These are phyloP conservation scores for Trametes polyzona DNA, from an alignment of 1,284 basidiomycete species.

Conservation along the genomic window DNA sequence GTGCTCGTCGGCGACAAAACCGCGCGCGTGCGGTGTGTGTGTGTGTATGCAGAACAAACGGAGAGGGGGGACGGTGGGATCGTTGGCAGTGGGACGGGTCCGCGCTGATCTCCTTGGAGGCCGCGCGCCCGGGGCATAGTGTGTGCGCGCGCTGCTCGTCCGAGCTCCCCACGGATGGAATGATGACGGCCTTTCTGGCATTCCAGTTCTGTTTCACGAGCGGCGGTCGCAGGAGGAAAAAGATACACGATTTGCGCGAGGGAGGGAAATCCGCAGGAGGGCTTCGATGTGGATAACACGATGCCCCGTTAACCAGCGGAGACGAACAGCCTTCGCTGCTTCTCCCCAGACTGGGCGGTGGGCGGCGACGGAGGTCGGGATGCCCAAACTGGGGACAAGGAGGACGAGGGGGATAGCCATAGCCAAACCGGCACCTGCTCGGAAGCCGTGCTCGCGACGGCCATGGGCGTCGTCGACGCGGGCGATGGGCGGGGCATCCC, in stretches of 20 bases:
- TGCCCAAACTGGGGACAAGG: background rate
- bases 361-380: background rate
- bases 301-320: background rate
- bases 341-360: background rate
- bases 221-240: too few relatives aligned
- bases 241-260: too few relatives aligned
- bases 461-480: background rate
- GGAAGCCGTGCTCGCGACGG: background rate
- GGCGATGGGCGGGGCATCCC: slow-evolving; percentile 1
- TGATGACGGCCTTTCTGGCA: too few relatives aligned
- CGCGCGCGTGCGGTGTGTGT: background rate
- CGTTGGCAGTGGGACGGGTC: background rate
- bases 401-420: background rate
- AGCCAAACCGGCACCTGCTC: background rate
- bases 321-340: background rate
- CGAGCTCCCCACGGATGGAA: too few relatives aligned
- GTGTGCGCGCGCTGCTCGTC: too few relatives aligned
- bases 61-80: background rate
- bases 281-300: too few relatives aligned
- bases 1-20: background rate
- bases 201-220: too few relatives aligned
- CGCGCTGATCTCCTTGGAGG: background rate
- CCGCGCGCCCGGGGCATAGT: background rate
- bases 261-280: too few relatives aligned
- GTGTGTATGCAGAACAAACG: too few relatives aligned